These are phyloP conservation scores for Alternaria tenuissima DNA, from an alignment of 2,329 filamentous ascomycete genomes.

Conservation along the genomic window DNA sequence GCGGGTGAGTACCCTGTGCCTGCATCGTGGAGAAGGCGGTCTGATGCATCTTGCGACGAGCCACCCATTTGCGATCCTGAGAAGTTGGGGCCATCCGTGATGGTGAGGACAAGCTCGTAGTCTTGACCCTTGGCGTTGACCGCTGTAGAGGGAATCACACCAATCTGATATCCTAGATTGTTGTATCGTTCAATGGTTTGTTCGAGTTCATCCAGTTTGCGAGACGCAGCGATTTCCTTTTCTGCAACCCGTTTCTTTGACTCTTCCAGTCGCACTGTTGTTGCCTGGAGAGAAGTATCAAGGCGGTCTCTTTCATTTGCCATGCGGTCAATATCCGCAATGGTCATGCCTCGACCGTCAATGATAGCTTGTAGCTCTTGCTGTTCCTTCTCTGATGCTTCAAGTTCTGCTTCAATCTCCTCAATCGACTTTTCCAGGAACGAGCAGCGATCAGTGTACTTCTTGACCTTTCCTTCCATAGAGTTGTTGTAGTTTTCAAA, in stretches of 20 bases:
- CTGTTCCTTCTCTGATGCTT: conserved; percentile 82
- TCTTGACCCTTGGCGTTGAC: conserved; percentile 84
- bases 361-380: conserved; percentile 82
- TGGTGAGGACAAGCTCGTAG: conserved; percentile 84
- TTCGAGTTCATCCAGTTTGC: conserved; percentile 91
- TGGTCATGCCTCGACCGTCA: conserved; percentile 92
- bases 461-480: conserved; percentile 84
- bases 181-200: conserved; percentile 90
- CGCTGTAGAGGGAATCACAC: conserved; percentile 84
- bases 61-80: conserved; percentile 59
- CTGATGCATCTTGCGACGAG: conserved; percentile 60
- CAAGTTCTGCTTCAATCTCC: conserved; percentile 83
- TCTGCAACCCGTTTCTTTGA: conserved; percentile 82
- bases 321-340: conserved; percentile 99
- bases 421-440: conserved; percentile 87
- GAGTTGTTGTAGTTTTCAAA: conserved; percentile 94
- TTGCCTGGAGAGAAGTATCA: conserved; percentile 85
- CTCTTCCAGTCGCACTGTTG: conserved; percentile 80
- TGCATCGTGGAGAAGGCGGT: conserved; percentile 82
- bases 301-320: conserved; percentile 92
- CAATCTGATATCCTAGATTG: conserved; percentile 90
- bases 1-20: conserved; percentile 88
- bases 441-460: conserved; percentile 81
- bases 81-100: conserved; percentile 81
- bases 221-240: conserved; percentile 86